phyloP scores from a whole-genome alignment of 2,329 filamentous ascomycete genomes.

The Fusarium cyanostomum region DNA sequence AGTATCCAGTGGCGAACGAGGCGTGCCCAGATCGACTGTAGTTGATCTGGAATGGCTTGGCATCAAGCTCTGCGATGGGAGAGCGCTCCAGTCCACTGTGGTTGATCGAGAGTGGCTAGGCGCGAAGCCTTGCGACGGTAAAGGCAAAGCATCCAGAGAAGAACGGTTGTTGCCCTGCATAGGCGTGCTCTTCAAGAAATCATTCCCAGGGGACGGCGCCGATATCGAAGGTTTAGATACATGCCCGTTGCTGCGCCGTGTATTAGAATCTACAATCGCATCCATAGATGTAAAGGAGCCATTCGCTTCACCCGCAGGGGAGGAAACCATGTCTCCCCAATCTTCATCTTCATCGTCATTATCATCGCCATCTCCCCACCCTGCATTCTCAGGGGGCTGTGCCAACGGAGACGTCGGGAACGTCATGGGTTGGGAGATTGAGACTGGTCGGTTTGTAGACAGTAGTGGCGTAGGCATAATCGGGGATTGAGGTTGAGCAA shows the following conservation, averaged over 20 bases:
- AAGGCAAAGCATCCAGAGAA: conserved; percentile 17
- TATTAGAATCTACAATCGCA: conserved; percentile 9
- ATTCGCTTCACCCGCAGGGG: conserved; percentile 38
- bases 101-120: not conserved
- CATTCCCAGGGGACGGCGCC: conserved; percentile 13
- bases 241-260: conserved; percentile 1
- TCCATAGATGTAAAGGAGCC: conserved; percentile 33
- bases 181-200: not conserved
- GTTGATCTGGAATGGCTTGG: conserved; percentile 31
- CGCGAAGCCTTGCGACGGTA: conserved; percentile 4
- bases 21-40: conserved; percentile 20
- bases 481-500: conserved; percentile 24
- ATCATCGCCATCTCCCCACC: conserved; percentile 29
- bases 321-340: conserved; percentile 68
- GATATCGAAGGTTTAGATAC: conserved; percentile 16
- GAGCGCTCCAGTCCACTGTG: not conserved
- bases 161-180: conserved; percentile 5
- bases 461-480: conserved; percentile 13
- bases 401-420: conserved; percentile 36
- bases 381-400: conserved; percentile 31
- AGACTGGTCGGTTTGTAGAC: conserved; percentile 23
- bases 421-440: conserved; percentile 18
- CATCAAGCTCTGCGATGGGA: conserved; percentile 1
- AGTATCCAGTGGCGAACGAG: conserved; percentile 24
- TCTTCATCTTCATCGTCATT: conserved; percentile 61